Conservation (phyloP, 495 filamentous ascomycete genomes). For the Daldinia childiae region DNA sequence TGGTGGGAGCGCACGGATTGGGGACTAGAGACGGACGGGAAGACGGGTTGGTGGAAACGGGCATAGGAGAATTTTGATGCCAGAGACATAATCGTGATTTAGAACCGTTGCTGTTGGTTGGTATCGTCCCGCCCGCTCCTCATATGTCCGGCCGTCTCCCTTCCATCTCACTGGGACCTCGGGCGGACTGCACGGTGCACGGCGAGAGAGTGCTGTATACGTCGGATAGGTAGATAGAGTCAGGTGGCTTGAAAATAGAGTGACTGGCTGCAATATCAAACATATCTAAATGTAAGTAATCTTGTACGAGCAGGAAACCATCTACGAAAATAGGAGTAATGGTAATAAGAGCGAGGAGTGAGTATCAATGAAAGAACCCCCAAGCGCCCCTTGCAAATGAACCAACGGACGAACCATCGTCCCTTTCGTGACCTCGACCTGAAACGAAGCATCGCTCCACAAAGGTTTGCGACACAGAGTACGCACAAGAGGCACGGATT, state of each 20-base stretch:
- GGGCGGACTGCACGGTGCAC: neutral
- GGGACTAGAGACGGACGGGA: neutral
- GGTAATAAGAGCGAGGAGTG: no score
- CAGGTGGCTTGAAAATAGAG: neutral
- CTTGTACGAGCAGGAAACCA: neutral
- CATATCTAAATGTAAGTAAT: neutral
- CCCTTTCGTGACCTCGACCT: slow-evolving; percentile 36
- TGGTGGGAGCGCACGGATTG: neutral
- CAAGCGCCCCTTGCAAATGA: neutral
- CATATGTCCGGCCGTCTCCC: neutral
- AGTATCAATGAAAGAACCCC: neutral
- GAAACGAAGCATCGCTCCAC: slow-evolving; percentile 38
- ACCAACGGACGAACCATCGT: neutral
- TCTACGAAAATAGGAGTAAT: neutral
- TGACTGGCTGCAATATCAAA: neutral
- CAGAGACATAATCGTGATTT: slow-evolving; percentile 1
- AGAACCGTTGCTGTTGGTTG: neutral
- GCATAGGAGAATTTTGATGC: slow-evolving; percentile 40
- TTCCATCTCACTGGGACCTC: neutral
- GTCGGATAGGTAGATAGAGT: neutral
- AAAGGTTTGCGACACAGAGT: slow-evolving; percentile 26
- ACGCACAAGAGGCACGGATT: slow-evolving; percentile 3
- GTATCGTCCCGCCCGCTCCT: neutral
- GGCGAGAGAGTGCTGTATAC: neutral
- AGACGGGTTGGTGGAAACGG: slow-evolving; percentile 32